Conservation (phyloP, 1,284 basidiomycete genomes). For the Farysia itapuensis region DNA sequence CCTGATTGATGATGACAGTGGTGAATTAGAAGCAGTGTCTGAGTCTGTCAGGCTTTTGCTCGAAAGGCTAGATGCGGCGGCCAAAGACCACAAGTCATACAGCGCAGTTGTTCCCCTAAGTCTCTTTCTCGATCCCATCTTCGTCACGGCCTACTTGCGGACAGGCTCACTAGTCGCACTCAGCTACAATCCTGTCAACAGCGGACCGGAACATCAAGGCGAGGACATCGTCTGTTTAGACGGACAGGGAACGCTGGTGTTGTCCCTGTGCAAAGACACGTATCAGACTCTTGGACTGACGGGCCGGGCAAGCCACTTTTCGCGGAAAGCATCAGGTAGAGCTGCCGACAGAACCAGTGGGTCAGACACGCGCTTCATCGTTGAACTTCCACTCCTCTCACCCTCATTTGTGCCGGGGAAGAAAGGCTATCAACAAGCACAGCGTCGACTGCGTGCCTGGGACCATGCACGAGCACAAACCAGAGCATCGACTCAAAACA, state of each 20-base stretch:
- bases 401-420: slow-evolving; percentile 53
- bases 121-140: slow-evolving; percentile 50
- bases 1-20: neutral
- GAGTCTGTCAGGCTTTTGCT: slow-evolving; percentile 6
- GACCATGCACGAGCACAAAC: slow-evolving; percentile 24
- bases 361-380: slow-evolving; percentile 42
- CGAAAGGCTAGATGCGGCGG: neutral
- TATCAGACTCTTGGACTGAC: slow-evolving; percentile 55
- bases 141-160: slow-evolving; percentile 46
- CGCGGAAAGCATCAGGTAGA: slow-evolving; percentile 44
- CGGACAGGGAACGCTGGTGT: slow-evolving; percentile 51
- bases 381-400: slow-evolving; percentile 43
- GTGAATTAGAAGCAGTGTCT: slow-evolving; percentile 3
- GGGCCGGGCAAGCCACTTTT: slow-evolving; percentile 48
- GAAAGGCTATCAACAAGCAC: slow-evolving; percentile 48
- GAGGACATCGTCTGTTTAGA: slow-evolving; percentile 52
- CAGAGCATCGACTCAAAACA: slow-evolving; percentile 1
- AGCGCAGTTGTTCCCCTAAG: slow-evolving; percentile 37
- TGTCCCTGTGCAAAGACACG: slow-evolving; percentile 54
- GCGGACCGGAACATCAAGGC: slow-evolving; percentile 21
- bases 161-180: slow-evolving; percentile 44
- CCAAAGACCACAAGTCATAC: slow-evolving; percentile 13
- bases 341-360: slow-evolving; percentile 52
- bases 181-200: slow-evolving; percentile 9
- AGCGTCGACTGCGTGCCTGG: slow-evolving; percentile 38